Evolutionary conservation across 192 early-diverging fungal species (phyloP).

Genomic region (Backusella parvicylindrica): DNA sequence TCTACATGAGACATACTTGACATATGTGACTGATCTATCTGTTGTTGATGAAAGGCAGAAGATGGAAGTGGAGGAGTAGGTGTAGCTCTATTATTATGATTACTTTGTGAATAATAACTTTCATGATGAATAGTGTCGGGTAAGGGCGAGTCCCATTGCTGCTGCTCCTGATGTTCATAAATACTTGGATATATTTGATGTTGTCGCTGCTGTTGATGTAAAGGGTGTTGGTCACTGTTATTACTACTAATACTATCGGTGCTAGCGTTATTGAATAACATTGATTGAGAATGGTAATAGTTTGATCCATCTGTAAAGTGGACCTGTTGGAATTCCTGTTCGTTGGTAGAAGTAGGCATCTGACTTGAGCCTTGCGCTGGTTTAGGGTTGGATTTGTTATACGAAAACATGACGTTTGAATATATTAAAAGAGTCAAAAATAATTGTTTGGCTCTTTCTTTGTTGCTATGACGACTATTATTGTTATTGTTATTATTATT

Average conservation of each 20-base stretch:
- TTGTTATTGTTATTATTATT: not conserved
- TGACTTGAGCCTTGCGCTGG: not conserved
- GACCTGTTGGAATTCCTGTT: not conserved
- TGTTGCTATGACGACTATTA: not conserved
- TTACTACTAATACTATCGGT: not conserved
- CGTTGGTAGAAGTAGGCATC: not conserved
- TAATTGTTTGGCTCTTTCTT: not conserved
- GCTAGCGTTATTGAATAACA: not conserved
- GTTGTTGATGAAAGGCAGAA: not conserved
- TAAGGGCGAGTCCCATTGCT: not conserved
- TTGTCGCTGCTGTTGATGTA: not conserved
- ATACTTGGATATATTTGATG: not conserved
- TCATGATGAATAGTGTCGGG: not conserved
- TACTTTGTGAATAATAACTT: not conserved
- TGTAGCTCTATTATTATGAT: slow-evolving; percentile 1
- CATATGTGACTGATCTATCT: not conserved
- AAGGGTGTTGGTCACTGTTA: not conserved
- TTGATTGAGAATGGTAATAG: not conserved
- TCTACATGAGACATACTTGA: not conserved
- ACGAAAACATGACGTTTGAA: not conserved
- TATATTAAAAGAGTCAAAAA: not conserved
- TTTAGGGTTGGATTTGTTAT: not conserved
- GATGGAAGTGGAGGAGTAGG: not conserved
- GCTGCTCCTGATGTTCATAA: not conserved
- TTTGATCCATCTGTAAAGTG: not conserved